These are phyloP conservation scores for Oldenlandia corymbosa DNA, from an alignment of 257 asterid genomes.

Conservation along the genomic window DNA sequence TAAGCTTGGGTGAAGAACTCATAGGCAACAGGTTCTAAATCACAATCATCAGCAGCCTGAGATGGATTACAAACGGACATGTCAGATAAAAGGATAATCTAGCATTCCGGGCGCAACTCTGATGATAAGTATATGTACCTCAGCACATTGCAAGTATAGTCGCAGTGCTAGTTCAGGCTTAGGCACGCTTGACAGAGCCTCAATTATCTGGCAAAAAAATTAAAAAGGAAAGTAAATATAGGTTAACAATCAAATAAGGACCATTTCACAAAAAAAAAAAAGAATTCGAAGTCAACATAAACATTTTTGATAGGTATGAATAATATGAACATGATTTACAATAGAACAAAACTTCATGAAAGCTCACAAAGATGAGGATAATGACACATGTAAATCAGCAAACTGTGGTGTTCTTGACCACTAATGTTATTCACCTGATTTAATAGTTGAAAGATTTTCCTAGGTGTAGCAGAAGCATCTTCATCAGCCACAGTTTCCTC, in stretches of 20 bases:
- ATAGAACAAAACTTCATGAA: background rate
- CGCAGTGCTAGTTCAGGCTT: conserved; percentile 84
- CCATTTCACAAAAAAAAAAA: background rate
- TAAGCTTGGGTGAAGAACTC: conserved; percentile 98
- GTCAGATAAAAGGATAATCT: conserved; percentile 20
- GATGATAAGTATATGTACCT: conserved; percentile 42
- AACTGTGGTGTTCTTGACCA: background rate
- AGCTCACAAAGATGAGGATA: background rate
- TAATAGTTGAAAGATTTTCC: conserved; percentile 79
- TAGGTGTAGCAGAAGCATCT: conserved; percentile 65
- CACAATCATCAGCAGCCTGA: conserved; percentile 96
- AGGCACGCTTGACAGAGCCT: conserved; percentile 72
- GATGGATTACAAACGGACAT: conserved; percentile 25
- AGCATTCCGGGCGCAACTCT: conserved; percentile 12
- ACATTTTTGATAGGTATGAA: no score
- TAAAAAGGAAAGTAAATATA: background rate
- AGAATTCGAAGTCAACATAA: no score
- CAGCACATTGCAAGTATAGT: conserved; percentile 92
- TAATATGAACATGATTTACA: background rate
- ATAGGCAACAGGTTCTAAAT: conserved; percentile 95
- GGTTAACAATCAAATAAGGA: background rate
- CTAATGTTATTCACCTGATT: conserved; percentile 47
- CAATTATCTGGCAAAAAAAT: conserved; percentile 67
- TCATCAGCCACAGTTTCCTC: conserved; percentile 59
- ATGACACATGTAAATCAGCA: background rate